These are phyloP conservation scores for Vanrija humicola DNA, from an alignment of 1,284 basidiomycete genomes.

Conservation along the genomic window DNA sequence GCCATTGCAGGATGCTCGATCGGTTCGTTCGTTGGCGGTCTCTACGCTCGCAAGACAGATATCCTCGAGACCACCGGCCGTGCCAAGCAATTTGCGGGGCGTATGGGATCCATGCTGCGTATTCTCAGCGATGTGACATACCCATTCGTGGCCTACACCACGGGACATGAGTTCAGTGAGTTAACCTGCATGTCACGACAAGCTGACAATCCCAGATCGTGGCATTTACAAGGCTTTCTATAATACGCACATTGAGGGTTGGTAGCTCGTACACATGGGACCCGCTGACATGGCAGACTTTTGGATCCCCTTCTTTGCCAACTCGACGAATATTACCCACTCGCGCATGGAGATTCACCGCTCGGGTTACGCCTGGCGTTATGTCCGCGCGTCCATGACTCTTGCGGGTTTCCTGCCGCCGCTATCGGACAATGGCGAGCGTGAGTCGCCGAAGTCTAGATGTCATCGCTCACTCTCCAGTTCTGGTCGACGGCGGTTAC, in stretches of 20 bases:
- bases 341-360: conserved; percentile 97
- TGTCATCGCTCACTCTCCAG: conserved; percentile 19
- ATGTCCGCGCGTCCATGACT: conserved; percentile 91
- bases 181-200: not conserved
- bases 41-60: conserved; percentile 93
- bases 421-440: conserved; percentile 86
- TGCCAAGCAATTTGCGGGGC: conserved; percentile 65
- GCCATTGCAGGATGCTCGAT: conserved; percentile 85
- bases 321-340: conserved; percentile 97
- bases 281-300: conserved; percentile 58
- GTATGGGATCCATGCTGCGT: conserved; percentile 91
- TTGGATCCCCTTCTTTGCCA: conserved; percentile 99
- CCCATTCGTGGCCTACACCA: conserved; percentile 95
- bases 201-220: conserved; percentile 34
- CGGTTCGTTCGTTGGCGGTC: conserved; percentile 87
- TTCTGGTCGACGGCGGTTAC: conserved; percentile 93
- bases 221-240: conserved; percentile 61
- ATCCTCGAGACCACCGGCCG: conserved; percentile 79
- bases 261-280: conserved; percentile 9
- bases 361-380: conserved; percentile 85
- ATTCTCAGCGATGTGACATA: conserved; percentile 94
- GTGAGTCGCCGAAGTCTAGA: conserved; percentile 26
- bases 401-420: conserved; percentile 92
- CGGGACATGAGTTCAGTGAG: conserved; percentile 79
- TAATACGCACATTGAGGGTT: conserved; percentile 81